A percentile compares a stretch with the other conserved stretches of the same genome.
These are phyloP conservation scores for Lithospermum erythrorhizon DNA, from an alignment of 257 asterid genomes.

Conservation along the genomic window DNA sequence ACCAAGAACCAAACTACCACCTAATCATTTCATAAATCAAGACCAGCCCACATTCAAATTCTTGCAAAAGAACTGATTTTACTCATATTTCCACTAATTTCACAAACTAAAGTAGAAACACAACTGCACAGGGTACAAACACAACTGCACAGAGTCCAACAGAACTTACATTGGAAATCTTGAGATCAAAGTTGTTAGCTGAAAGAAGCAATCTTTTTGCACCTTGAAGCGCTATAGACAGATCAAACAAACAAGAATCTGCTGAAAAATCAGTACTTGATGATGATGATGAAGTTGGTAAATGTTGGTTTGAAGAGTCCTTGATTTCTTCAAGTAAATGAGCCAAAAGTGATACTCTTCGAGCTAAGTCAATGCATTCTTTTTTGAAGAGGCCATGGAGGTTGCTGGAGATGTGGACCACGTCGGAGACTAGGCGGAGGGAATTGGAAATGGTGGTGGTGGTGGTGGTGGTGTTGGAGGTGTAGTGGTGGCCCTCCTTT, in stretches of 20 bases:
- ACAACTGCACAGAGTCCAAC: not conserved
- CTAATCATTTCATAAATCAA: not conserved
- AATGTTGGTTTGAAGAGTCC: conserved; percentile 31
- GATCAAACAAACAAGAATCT: conserved; percentile 47
- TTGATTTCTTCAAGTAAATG: conserved; percentile 78
- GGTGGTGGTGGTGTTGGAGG: not conserved
- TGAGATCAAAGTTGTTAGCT: conserved; percentile 22
- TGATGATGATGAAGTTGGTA: conserved; percentile 27
- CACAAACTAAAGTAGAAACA: not conserved
- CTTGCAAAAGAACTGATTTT: not conserved
- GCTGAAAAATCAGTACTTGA: conserved; percentile 20
- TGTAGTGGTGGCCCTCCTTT: conserved; percentile 8
- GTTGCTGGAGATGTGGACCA: conserved; percentile 53
- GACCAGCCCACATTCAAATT: not conserved
- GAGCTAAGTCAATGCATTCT: conserved; percentile 74
- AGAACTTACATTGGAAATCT: conserved; percentile 24
- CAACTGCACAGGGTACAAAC: not conserved
- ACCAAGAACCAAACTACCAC: not conserved
- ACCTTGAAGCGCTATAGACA: conserved; percentile 27
- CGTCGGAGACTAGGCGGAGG: conserved; percentile 54
- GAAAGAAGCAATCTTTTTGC: conserved; percentile 27
- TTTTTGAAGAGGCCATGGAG: conserved; percentile 68
- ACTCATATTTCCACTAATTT: not conserved
- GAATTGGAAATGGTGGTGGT: conserved; percentile 12
- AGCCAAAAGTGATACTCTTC: conserved; percentile 63